phyloP scores from a whole-genome alignment of 257 asterid species.

The Penstemon eatonii region DNA sequence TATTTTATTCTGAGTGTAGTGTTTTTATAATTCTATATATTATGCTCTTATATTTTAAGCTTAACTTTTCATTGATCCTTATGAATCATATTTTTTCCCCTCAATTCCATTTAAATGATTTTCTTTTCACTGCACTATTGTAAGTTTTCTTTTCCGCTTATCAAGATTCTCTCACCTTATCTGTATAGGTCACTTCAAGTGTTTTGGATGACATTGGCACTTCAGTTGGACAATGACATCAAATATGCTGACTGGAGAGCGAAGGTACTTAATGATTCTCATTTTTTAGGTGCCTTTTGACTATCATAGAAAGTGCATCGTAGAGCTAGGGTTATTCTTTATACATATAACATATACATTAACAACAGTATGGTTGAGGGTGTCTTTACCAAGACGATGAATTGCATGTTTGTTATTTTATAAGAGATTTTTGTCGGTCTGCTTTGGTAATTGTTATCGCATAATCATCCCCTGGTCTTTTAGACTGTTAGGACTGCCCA shows the following conservation, averaged over 20 bases:
- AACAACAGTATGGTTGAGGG: not conserved
- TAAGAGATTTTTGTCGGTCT: not conserved
- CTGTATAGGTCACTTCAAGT: slow-evolving; percentile 39
- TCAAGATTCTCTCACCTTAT: slow-evolving; percentile 10
- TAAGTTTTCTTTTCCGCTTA: not conserved
- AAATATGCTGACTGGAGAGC: slow-evolving; percentile 83
- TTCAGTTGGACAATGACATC: slow-evolving; percentile 70
- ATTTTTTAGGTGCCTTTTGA: slow-evolving; percentile 7
- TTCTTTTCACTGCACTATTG: not conserved
- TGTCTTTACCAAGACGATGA: slow-evolving; percentile 4
- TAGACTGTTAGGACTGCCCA: not conserved
- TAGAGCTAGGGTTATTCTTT: not conserved
- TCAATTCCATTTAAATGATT: not conserved
- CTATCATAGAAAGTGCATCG: slow-evolving; percentile 7
- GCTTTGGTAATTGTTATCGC: not conserved
- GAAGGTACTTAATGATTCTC: slow-evolving; percentile 56
- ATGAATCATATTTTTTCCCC: not conserved
- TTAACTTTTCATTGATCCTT: slow-evolving; percentile 8
- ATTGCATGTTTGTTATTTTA: slow-evolving; percentile 7
- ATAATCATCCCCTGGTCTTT: not conserved
- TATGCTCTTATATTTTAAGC: not conserved
- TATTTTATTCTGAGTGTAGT: not conserved
- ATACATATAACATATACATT: not conserved
- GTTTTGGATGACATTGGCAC: slow-evolving; percentile 64
- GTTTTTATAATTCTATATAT: not conserved